These are phyloP conservation scores for Dryas octopetala DNA, from an alignment of 306 rosid genomes.

Conservation along the genomic window DNA sequence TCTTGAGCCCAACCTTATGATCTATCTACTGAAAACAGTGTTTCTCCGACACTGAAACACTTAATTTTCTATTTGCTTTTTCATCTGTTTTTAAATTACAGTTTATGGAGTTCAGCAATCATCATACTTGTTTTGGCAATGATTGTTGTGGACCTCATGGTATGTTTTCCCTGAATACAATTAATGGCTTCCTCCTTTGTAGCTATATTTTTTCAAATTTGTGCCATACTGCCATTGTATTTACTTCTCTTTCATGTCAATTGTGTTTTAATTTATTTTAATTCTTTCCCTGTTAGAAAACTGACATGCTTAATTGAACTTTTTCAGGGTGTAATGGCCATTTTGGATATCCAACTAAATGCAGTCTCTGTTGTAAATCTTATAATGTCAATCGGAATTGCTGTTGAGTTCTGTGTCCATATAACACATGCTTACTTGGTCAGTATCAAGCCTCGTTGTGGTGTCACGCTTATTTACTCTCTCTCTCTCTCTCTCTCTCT, in stretches of 20 bases:
- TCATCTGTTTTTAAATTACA: slow-evolving; percentile 43
- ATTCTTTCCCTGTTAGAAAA: background rate
- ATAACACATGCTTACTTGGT: slow-evolving; percentile 92
- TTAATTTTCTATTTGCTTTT: slow-evolving; percentile 10
- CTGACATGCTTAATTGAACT: slow-evolving; percentile 27
- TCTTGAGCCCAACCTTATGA: slow-evolving; percentile 26
- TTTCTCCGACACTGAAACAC: slow-evolving; percentile 5
- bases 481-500: too few relatives aligned
- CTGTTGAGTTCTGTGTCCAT: slow-evolving; percentile 96
- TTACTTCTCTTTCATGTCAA: slow-evolving; percentile 5
- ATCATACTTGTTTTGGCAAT: slow-evolving; percentile 79
- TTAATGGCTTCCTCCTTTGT: slow-evolving; percentile 14
- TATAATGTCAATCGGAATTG: slow-evolving; percentile 90
- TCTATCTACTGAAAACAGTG: background rate
- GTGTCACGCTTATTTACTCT: background rate
- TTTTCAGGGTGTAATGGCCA: slow-evolving; percentile 95
- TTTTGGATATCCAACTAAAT: slow-evolving; percentile 85
- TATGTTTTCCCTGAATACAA: slow-evolving; percentile 30
- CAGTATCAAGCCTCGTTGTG: slow-evolving; percentile 35
- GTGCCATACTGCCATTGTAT: background rate
- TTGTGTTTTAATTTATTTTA: background rate
- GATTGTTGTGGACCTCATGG: slow-evolving; percentile 95
- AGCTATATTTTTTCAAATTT: background rate
- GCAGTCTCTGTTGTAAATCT: slow-evolving; percentile 96
- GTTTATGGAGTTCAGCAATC: slow-evolving; percentile 86